phyloP scores from a whole-genome alignment of 2,329 filamentous ascomycete genomes.

The Neurospora crassa region DNA sequence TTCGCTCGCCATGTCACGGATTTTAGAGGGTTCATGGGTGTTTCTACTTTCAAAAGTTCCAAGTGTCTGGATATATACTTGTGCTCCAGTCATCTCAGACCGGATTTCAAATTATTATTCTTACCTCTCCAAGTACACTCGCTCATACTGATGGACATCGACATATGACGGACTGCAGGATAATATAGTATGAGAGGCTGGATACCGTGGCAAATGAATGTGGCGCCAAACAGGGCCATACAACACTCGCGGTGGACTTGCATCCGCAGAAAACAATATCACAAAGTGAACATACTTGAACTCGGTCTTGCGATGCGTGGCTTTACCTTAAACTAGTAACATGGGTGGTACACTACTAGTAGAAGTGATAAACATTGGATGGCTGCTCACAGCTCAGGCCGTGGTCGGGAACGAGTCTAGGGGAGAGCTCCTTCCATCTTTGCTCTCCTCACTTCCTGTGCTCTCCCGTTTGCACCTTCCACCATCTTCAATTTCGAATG shows the following conservation, averaged over 20 bases:
- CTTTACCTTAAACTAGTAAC: not conserved
- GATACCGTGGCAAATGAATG: not conserved
- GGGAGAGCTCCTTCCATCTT: not conserved
- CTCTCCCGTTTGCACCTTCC: not conserved
- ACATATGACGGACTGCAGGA: not conserved
- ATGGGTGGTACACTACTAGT: not conserved
- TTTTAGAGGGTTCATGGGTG: not conserved
- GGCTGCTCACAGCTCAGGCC: not conserved
- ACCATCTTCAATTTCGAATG: not conserved
- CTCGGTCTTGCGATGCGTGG: not conserved
- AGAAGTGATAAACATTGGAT: not conserved
- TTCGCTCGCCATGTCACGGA: not conserved
- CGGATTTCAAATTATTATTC: not conserved
- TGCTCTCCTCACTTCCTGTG: not conserved
- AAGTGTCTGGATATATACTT: not conserved
- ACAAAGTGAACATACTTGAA: not conserved
- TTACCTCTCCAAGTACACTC: not conserved
- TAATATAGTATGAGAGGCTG: not conserved
- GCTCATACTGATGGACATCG: not conserved
- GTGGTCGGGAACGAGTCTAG: not conserved
- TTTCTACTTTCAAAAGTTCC: not conserved
- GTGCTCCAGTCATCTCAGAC: not conserved
- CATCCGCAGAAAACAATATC: not conserved
- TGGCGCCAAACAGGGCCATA: not conserved
- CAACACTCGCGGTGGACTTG: not conserved